These are phyloP conservation scores for Lyophyllum semitale DNA, from an alignment of 768 basidiomycete genomes.

Conservation along the genomic window DNA sequence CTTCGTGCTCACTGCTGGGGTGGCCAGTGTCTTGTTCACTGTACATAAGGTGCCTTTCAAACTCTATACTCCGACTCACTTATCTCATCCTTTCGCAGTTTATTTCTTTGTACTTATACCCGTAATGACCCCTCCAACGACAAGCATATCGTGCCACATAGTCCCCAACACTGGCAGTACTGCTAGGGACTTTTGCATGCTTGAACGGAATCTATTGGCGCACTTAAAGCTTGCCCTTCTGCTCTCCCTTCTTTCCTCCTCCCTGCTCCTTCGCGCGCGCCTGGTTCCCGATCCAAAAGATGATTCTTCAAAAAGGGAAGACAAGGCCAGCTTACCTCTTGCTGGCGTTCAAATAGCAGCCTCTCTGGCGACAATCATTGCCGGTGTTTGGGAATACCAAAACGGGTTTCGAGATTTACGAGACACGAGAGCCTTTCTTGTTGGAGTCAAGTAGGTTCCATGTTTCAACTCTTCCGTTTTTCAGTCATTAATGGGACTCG, in stretches of 20 bases:
- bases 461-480: not conserved
- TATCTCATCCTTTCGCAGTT: not conserved
- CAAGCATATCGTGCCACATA: conserved; percentile 22
- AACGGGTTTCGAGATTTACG: conserved; percentile 57
- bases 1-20: no score
- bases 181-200: conserved; percentile 79
- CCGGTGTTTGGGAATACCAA: conserved; percentile 69
- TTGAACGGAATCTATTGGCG: conserved; percentile 73
- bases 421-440: conserved; percentile 60
- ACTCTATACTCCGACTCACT: not conserved
- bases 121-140: not conserved
- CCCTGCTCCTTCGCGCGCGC: conserved; percentile 61
- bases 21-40: no score
- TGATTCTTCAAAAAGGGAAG: conserved; percentile 12
- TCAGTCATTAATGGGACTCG: conserved; percentile 2
- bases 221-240: conserved; percentile 69
- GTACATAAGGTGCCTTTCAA: not conserved
- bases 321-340: conserved; percentile 41
- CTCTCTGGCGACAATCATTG: conserved; percentile 53
- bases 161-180: conserved; percentile 55
- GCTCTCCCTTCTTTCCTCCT: conserved; percentile 62
- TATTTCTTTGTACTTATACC: not conserved
- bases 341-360: conserved; percentile 55
- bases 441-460: conserved; percentile 51
- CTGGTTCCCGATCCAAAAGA: conserved; percentile 45